phyloP scores from a whole-genome alignment of 371 early-diverging fungal species.

The Nematocida parisii region DNA sequence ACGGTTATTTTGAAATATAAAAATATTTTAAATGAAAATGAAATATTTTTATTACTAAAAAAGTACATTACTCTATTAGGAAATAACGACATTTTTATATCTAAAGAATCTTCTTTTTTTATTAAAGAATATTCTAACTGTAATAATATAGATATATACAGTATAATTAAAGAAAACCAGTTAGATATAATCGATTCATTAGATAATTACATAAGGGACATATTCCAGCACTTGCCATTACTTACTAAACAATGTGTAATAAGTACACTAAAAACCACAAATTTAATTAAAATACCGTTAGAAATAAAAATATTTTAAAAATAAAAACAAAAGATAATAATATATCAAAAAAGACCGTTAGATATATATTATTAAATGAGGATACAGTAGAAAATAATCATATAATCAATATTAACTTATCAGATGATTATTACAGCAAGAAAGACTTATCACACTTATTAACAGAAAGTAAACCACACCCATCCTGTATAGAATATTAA shows the following conservation, averaged over 20 bases:
- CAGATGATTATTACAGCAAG: not conserved
- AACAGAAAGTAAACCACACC: not conserved
- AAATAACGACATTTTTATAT: constrained; percentile 10
- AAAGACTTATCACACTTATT: constrained; percentile 26
- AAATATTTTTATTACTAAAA: not conserved
- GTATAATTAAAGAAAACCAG: not conserved
- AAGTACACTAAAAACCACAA: not conserved
- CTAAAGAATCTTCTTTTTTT: constrained; percentile 22
- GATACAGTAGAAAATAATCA: too few species aligned
- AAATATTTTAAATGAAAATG: not conserved
- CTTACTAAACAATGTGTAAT: not conserved
- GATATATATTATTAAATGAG: constrained; percentile 7
- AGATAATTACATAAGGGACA: constrained; percentile 19
- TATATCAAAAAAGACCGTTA: constrained; percentile 13
- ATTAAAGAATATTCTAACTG: not conserved
- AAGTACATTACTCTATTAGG: not conserved
- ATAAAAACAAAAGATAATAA: not conserved
- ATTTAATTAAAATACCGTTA: not conserved
- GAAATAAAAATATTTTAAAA: not conserved
- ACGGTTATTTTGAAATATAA: not conserved
- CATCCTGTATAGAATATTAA: constrained; percentile 27
- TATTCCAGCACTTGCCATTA: not conserved
- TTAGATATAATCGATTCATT: not conserved
- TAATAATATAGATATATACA: not conserved
- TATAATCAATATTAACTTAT: not conserved